These are phyloP conservation scores for Alternaria sp. DNA, from an alignment of 2,329 filamentous ascomycete species.

Conservation along the genomic window DNA sequence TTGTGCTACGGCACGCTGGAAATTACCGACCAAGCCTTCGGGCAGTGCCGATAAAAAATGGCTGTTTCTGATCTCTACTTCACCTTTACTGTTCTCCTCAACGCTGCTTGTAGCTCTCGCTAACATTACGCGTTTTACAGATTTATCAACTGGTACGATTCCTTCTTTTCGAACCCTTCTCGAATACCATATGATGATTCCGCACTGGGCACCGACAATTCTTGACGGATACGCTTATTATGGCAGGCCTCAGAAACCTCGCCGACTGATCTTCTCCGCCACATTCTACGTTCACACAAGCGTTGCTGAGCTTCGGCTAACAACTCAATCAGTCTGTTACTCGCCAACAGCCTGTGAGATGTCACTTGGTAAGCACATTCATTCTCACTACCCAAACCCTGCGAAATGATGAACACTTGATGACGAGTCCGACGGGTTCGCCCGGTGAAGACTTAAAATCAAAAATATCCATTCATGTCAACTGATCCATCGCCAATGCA, in stretches of 20 bases:
- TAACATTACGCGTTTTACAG: conserved; percentile 21
- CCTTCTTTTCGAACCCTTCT: conserved; percentile 17
- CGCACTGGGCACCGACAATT: conserved; percentile 96
- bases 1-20: conserved; percentile 55
- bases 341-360: not conserved
- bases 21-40: conserved; percentile 56
- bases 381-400: conserved; percentile 11
- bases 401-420: conserved; percentile 63
- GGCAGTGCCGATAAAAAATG: conserved; percentile 51
- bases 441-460: conserved; percentile 71
- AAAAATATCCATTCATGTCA: conserved; percentile 75
- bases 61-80: conserved; percentile 52
- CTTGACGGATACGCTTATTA: conserved; percentile 85
- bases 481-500: conserved; percentile 28
- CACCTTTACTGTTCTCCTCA: conserved; percentile 13
- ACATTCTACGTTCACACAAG: not conserved
- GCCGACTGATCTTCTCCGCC: conserved; percentile 77
- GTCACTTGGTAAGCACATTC: conserved; percentile 28
- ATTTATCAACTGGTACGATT: conserved; percentile 34
- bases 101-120: conserved; percentile 16
- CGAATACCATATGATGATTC: conserved; percentile 72
- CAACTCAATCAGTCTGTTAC: conserved; percentile 1
- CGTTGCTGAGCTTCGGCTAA: conserved; percentile 20
- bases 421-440: conserved; percentile 80
- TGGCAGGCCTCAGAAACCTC: conserved; percentile 99